Evolutionary conservation across 1,284 basidiomycete genomes (phyloP).

Genomic region (Abortiporus biennis): DNA sequence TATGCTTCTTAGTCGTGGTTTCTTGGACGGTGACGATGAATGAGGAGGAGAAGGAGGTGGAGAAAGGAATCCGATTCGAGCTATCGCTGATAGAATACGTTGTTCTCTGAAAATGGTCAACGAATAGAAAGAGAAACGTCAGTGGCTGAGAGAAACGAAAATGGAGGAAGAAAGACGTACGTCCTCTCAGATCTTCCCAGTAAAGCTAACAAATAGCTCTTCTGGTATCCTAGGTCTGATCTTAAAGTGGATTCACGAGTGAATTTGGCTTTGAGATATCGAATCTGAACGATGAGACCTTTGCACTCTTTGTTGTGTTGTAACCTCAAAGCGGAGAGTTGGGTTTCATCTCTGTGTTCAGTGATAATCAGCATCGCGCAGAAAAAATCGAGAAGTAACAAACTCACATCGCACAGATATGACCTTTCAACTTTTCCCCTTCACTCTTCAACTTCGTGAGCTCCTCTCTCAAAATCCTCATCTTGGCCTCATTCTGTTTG

Average conservation of each 20-base stretch:
- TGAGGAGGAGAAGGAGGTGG: slow-evolving; percentile 26
- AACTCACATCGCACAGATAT: slow-evolving; percentile 46
- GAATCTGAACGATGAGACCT: slow-evolving; percentile 83
- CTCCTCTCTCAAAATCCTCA: slow-evolving; percentile 61
- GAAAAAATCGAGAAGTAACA: not conserved
- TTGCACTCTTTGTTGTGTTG: slow-evolving; percentile 85
- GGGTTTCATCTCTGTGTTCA: slow-evolving; percentile 39
- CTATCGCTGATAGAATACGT: slow-evolving; percentile 73
- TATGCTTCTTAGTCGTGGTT: slow-evolving; percentile 48
- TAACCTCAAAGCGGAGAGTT: slow-evolving; percentile 48
- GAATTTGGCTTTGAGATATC: slow-evolving; percentile 89
- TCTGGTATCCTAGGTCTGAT: slow-evolving; percentile 81
- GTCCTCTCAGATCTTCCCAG: slow-evolving; percentile 66
- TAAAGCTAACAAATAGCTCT: slow-evolving; percentile 69
- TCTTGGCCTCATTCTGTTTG: slow-evolving; percentile 62
- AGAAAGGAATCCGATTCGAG: slow-evolving; percentile 66
- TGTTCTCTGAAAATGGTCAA: slow-evolving; percentile 49
- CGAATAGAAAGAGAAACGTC: slow-evolving; percentile 5
- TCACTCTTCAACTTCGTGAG: slow-evolving; percentile 50
- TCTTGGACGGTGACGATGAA: no score
- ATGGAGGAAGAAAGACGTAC: slow-evolving; percentile 33
- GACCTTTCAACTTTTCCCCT: slow-evolving; percentile 39
- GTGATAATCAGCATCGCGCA: not conserved
- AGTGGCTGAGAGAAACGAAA: slow-evolving; percentile 2
- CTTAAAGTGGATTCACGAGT: slow-evolving; percentile 81